Evolutionary conservation across 2,329 filamentous ascomycete species (phyloP), one percentile per base, ranked within the genome.

Genomic region (Sarocladium strictum): DNA sequence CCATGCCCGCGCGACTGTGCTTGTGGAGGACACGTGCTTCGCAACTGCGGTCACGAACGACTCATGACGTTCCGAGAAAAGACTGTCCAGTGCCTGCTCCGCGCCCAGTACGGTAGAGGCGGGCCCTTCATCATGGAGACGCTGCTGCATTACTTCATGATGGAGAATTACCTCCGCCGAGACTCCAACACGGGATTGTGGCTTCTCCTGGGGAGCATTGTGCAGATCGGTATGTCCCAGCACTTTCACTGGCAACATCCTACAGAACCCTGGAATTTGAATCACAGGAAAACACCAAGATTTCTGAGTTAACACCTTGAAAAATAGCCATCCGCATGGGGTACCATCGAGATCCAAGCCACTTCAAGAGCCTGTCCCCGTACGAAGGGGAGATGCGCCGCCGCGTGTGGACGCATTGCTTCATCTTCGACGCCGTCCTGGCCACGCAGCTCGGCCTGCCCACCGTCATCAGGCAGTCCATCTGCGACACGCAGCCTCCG

Each of bases 391-490:
- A 78, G 58, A 78, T 78, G 73, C 65, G 76, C 19, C 64, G 72
- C 27, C 64, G 75, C 1, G 59, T 71, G 0, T 78, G 76, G 75
- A 63, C 68, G 64, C 68, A 0, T 61, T 76, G 3, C 62, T 68
- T 15, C 67, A 73, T 38, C 53, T 61, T 72, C 2, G 76, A 78
- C 43, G 62, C 74, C 2, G 59, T 72, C 0, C 66, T 76, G 3
- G 75, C 73, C 0, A 68, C 71, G 12, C 74, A 77, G 50, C 67
- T 77, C 55, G 76, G 76, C 1, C 60, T 78, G 19, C 76, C 76
- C 1, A 67, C 69, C 2, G 69, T 76, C 61, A 66, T 77, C 11
- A 66, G 68, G 4, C 64, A 69, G 5, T 63, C 67, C 17, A 65
- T 72, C 14, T 66, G 64, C 33, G 76, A 79, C 55, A 74, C 73